Evolutionary conservation across 306 rosid species (phyloP).

Genomic region (Lathyrus sativus): DNA sequence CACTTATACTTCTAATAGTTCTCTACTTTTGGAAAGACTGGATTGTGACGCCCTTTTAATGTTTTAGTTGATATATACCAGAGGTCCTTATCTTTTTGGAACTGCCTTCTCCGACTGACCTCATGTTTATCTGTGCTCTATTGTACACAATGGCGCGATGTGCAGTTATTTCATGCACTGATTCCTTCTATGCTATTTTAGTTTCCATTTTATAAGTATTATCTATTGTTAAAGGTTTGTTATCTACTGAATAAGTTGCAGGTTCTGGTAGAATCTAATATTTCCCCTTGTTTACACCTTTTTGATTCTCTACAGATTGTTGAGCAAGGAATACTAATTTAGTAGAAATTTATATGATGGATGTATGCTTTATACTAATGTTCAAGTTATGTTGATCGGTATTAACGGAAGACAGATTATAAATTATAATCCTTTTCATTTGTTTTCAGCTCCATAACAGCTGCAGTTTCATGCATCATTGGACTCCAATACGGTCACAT

Average conservation of each 20-base stretch:
- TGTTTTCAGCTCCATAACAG: constrained; percentile 73
- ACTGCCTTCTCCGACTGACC: background rate
- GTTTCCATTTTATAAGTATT: background rate
- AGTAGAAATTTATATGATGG: constrained; percentile 11
- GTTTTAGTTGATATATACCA: background rate
- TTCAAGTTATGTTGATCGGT: background rate
- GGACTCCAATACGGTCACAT: constrained; percentile 95
- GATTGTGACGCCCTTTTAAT: too few relatives aligned
- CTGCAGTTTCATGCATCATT: constrained; percentile 86
- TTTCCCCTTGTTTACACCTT: background rate
- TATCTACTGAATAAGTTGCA: background rate
- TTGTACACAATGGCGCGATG: background rate
- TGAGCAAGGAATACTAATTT: constrained; percentile 10
- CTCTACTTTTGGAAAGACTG: too few relatives aligned
- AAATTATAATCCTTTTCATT: constrained; percentile 36
- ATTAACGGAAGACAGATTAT: constrained; percentile 21
- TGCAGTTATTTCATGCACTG: background rate
- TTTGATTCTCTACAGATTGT: constrained; percentile 1
- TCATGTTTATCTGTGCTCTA: background rate
- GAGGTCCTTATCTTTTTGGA: background rate
- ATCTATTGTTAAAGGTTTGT: background rate
- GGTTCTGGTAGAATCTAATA: background rate
- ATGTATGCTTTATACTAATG: constrained; percentile 22
- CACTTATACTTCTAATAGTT: too few relatives aligned
- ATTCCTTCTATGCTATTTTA: background rate